phyloP scores from a whole-genome alignment of 83 land plant species.

The Larix sibirica region DNA sequence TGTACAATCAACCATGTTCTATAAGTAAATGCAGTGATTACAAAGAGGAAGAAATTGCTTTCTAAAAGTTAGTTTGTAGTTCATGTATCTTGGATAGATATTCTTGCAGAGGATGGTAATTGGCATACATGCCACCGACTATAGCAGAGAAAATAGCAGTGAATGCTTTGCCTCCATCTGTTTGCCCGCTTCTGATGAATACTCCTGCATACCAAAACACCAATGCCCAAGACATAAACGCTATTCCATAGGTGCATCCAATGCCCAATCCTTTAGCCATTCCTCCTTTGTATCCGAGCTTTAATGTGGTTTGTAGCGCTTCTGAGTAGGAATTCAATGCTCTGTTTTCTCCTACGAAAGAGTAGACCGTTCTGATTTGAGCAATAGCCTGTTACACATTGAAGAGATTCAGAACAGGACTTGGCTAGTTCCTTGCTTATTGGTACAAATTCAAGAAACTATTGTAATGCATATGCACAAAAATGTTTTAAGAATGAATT shows the following conservation, averaged over 20 bases:
- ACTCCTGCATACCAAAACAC: slow-evolving; percentile 95
- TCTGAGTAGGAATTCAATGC: slow-evolving; percentile 72
- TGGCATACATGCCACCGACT: slow-evolving; percentile 89
- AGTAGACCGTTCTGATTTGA: slow-evolving; percentile 86
- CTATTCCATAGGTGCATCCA: slow-evolving; percentile 88
- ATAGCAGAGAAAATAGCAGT: slow-evolving; percentile 89
- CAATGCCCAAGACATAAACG: slow-evolving; percentile 93
- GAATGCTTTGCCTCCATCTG: slow-evolving; percentile 94
- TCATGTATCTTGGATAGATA: background rate
- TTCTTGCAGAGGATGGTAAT: background rate
- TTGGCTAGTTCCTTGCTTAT: background rate
- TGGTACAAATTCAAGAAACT: background rate
- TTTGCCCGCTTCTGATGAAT: slow-evolving; percentile 72
- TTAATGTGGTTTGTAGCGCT: slow-evolving; percentile 67
- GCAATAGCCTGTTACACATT: slow-evolving; percentile 54
- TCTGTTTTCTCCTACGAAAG: slow-evolving; percentile 82
- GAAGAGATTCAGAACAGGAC: slow-evolving; percentile 9
- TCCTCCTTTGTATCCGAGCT: slow-evolving; percentile 82
- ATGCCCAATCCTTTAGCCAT: slow-evolving; percentile 90
- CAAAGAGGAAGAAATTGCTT: background rate
- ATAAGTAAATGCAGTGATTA: background rate
- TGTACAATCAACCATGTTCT: slow-evolving; percentile 23
- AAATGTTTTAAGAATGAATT: background rate
- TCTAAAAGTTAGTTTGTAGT: slow-evolving; percentile 9
- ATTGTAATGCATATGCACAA: background rate